These are phyloP conservation scores for Schizosaccharomyces lindneri DNA, from an alignment of 805 yeast genomes.

Conservation along the genomic window DNA sequence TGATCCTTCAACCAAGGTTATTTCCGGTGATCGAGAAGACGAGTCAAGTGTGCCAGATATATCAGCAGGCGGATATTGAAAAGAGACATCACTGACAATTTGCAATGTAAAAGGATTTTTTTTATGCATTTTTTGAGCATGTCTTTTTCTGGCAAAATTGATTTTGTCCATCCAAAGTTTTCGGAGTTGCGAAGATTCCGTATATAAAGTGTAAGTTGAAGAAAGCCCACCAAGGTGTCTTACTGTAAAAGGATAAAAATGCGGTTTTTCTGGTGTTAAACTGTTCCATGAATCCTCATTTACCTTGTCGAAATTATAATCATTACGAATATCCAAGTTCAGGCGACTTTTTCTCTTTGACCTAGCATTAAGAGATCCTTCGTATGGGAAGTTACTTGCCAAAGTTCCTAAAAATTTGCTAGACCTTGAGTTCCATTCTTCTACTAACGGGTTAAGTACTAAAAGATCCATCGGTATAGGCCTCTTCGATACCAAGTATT, in stretches of 20 bases:
- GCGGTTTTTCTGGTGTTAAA: not conserved
- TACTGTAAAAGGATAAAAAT: not conserved
- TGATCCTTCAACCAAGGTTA: conserved; percentile 15
- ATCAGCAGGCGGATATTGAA: conserved; percentile 31
- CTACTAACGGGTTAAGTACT: conserved; percentile 26
- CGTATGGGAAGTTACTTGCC: conserved; percentile 4
- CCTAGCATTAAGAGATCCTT: not conserved
- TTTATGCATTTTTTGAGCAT: conserved; percentile 14
- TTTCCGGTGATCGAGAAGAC: conserved; percentile 18
- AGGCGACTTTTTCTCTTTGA: not conserved
- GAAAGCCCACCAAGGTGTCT: not conserved
- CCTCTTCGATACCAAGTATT: conserved; percentile 2
- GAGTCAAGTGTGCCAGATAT: not conserved
- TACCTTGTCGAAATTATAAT: not conserved
- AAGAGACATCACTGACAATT: conserved; percentile 31
- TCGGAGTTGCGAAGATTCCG: conserved; percentile 19
- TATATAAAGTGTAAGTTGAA: conserved; percentile 13
- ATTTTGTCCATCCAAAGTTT: conserved; percentile 33
- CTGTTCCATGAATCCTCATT: not conserved
- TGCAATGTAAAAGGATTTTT: conserved; percentile 31
- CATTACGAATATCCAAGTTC: not conserved
- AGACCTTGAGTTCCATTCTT: conserved; percentile 14
- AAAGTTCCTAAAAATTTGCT: conserved; percentile 10
- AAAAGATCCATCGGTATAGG: conserved; percentile 25
- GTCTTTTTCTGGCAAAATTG: conserved; percentile 21